Percentiles rank a stretch among this genome's conserved stretches.
Evolutionary conservation across 257 asterid species (phyloP).

Genomic region (Anisodus tanguticus): DNA sequence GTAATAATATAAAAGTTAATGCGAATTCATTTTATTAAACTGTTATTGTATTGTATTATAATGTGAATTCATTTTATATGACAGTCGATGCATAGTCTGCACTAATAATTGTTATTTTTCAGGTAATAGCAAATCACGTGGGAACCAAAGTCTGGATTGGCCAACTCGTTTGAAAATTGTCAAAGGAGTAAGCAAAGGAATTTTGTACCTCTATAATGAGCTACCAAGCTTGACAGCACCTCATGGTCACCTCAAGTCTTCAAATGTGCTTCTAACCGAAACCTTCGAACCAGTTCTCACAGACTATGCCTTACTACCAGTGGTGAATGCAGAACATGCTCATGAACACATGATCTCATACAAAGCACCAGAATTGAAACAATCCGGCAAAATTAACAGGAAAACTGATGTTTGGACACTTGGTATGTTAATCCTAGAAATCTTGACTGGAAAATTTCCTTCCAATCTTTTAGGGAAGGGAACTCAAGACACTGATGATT

Average conservation of each 20-base stretch:
- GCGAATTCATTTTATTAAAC: too few species aligned
- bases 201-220: conserved; percentile 66
- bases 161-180: conserved; percentile 65
- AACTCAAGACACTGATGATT: conserved; percentile 46
- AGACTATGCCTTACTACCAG: conserved; percentile 83
- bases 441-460: conserved; percentile 70
- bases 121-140: conserved; percentile 60
- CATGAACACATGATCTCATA: conserved; percentile 77
- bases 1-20: too few species aligned
- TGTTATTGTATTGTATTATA: too few species aligned
- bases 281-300: conserved; percentile 59
- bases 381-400: conserved; percentile 60
- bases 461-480: conserved; percentile 61
- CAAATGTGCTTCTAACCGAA: conserved; percentile 75
- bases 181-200: conserved; percentile 79
- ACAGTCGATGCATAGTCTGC: not conserved
- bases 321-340: conserved; percentile 78
- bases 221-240: conserved; percentile 87
- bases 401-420: conserved; percentile 89
- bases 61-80: too few species aligned
- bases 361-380: conserved; percentile 76
- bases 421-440: conserved; percentile 77
- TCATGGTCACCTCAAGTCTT: conserved; percentile 89
- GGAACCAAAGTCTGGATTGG: conserved; percentile 65
- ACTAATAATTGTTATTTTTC: not conserved